Base-by-base conservation (phyloP, 257 asterid species). In the Solanum virginianum region DNA sequence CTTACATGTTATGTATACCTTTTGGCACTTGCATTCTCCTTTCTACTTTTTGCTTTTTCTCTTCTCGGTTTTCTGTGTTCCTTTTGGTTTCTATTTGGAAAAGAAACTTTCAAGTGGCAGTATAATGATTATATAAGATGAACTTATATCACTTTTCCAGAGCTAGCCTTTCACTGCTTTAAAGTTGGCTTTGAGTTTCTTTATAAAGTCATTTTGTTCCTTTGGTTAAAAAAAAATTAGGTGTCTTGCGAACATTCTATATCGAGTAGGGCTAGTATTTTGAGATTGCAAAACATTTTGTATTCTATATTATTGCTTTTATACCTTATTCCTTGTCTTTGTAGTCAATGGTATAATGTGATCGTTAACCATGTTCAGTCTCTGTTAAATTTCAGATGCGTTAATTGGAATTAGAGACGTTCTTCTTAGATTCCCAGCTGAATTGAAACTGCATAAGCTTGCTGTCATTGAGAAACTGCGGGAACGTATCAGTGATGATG, bases 401-500 rank as follows among this genome's bases (percentile, higher is more conserved):
- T 88, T 97, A 88, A 83, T 86, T 12, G 98, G 98, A 53, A 88
- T 97, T 60, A 93, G 88, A 91, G 97, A 94, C 85, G 83, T 97
- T 88, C 88, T 97, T 90, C 87, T 88, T 84, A 94, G 91, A 47
- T 87, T 94, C 88, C 98, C 98, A 56, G 85, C 74, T 87, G 99
- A 95, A 89, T 84, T 97, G 93, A 94, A 91, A 95, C 88, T 92
- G 85, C 97, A 95, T 89, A 95, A 93, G 87, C 92, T 95, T 83
- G 95, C 97, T 87, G 92, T 95, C 82, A 84, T 95, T 56, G 98
- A 95, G 87, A 97, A 94, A 87, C 92, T 97, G 82, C 97, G 98
- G 62, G 98, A 94, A 82, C 97, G 98, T 43, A 94, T 97, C 77
- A 91, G 93, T 84, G 99, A 97, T 87, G 97, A 92, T 81, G 97